phyloP scores from a whole-genome alignment of 2,329 filamentous ascomycete species.

The Emmonsia crescens region DNA sequence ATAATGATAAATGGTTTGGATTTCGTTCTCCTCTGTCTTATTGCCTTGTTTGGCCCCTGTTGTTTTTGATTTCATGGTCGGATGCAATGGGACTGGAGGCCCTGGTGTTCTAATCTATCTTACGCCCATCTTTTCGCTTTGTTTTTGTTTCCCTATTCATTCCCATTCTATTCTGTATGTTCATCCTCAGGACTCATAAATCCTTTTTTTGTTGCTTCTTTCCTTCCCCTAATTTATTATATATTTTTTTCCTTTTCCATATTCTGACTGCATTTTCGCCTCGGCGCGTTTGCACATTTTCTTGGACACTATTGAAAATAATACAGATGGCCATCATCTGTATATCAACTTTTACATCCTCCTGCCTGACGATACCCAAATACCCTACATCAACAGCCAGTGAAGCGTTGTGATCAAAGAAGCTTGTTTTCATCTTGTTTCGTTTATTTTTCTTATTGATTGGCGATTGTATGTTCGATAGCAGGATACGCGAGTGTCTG shows the following conservation, averaged over 20 bases:
- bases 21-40: conserved; percentile 16
- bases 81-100: conserved; percentile 10
- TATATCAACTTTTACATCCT: conserved; percentile 6
- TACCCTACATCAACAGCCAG: neutral
- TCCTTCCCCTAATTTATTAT: conserved; percentile 3
- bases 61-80: conserved; percentile 9
- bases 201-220: conserved; percentile 4
- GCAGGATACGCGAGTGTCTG: neutral
- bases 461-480: neutral
- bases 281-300: conserved; percentile 2
- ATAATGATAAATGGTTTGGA: conserved; percentile 20
- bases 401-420: neutral
- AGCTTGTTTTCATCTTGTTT: neutral
- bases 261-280: conserved; percentile 13
- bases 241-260: conserved; percentile 15
- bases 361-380: neutral
- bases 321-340: neutral
- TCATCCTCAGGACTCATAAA: neutral
- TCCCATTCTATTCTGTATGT: conserved; percentile 3
- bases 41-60: conserved; percentile 14
- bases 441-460: neutral
- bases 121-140: neutral
- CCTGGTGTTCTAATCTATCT: neutral
- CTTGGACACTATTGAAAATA: conserved; percentile 2
- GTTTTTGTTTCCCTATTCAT: neutral